These are phyloP conservation scores for Ormosia semicastrata DNA, from an alignment of 306 rosid genomes.

Conservation along the genomic window DNA sequence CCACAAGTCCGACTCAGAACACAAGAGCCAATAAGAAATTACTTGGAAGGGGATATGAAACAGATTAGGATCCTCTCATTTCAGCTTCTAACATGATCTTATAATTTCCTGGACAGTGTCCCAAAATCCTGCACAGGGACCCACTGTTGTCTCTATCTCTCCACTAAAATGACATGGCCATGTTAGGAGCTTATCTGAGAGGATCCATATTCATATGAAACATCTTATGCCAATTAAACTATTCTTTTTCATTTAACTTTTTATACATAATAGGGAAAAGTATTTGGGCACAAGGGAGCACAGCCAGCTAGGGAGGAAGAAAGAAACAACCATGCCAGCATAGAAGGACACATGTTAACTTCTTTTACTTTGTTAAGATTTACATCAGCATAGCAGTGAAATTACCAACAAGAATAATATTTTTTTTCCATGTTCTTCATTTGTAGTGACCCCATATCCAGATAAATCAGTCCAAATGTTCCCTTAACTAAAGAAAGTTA, in stretches of 20 bases:
- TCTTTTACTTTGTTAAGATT: neutral
- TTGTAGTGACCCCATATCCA: neutral
- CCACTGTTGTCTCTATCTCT: neutral
- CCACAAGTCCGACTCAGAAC: neutral
- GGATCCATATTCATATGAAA: neutral
- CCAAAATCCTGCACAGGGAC: neutral
- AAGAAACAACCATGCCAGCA: neutral
- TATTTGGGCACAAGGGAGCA: neutral
- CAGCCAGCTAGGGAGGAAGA: neutral
- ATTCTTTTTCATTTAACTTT: neutral
- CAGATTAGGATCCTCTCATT: neutral
- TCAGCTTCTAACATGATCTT: constrained; percentile 15
- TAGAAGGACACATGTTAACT: neutral
- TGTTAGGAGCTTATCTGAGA: neutral
- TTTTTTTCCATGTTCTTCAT: neutral
- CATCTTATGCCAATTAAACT: neutral
- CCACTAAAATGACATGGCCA: neutral
- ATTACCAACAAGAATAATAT: neutral
- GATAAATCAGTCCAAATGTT: constrained; percentile 5
- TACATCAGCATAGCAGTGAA: neutral
- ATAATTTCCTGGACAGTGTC: neutral
- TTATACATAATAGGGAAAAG: neutral
- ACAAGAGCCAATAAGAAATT: neutral
- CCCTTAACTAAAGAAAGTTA: neutral
- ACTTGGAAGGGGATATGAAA: constrained; percentile 7